Percentiles rank a stretch among this genome's conserved stretches.
Evolutionary conservation across 75 land plant genomes (phyloP).

Genomic region (Picea glauca): DNA sequence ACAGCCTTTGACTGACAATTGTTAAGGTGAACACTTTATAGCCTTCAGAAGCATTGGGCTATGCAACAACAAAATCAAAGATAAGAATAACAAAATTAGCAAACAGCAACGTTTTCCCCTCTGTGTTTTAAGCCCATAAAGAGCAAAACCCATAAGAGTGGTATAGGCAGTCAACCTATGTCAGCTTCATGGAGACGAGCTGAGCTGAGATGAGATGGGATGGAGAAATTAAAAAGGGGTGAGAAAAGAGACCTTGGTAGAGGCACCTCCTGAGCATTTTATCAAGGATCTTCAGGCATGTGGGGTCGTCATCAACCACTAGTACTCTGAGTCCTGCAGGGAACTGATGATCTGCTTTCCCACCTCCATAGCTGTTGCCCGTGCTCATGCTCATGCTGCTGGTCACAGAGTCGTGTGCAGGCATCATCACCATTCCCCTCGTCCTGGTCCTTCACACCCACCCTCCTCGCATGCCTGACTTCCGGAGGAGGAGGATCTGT

Average conservation of each 20-base stretch:
- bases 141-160: no score
- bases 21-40: no score
- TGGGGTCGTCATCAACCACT: conserved; percentile 84
- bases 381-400: background rate
- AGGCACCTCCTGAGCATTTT: conserved; percentile 60
- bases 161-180: no score
- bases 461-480: background rate
- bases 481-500: background rate
- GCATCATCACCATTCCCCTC: background rate
- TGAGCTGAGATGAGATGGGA: no score
- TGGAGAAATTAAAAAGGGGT: background rate
- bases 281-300: conserved; percentile 61
- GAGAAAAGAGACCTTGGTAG: conserved; percentile 46
- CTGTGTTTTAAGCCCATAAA: no score
- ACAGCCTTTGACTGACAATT: no score
- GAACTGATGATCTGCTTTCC: conserved; percentile 1
- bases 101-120: no score
- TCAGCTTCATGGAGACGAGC: no score
- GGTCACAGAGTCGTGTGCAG: no score
- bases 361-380: background rate
- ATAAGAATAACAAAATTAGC: no score
- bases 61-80: no score
- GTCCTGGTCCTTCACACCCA: background rate
- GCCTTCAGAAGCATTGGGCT: no score
- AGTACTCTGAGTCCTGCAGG: conserved; percentile 69